phyloP scores from a whole-genome alignment of 2,329 filamentous ascomycete species.

The Aspergillus novoparasiticus region DNA sequence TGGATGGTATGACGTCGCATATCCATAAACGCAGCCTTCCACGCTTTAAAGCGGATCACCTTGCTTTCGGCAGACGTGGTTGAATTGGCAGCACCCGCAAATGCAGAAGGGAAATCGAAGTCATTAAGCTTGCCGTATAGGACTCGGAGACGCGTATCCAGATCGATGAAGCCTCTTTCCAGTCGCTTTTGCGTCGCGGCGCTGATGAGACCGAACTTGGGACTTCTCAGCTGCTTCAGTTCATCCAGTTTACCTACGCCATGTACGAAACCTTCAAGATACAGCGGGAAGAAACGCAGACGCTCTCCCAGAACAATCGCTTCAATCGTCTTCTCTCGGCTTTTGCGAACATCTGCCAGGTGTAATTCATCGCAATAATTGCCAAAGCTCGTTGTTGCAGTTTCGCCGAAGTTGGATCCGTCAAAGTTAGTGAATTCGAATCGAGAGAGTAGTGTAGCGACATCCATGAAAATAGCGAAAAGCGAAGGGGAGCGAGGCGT shows the following conservation, averaged over 20 bases:
- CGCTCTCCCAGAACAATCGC: constrained; percentile 85
- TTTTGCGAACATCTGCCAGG: constrained; percentile 77
- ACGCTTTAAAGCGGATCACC: constrained; percentile 78
- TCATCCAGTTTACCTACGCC: constrained; percentile 81
- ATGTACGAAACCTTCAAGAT: constrained; percentile 90
- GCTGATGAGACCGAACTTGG: constrained; percentile 71
- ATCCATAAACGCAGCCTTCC: constrained; percentile 73
- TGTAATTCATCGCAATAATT: constrained; percentile 74
- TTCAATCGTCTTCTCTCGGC: constrained; percentile 86
- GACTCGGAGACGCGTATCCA: constrained; percentile 70
- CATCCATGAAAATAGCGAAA: constrained; percentile 63
- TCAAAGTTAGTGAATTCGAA: constrained; percentile 65
- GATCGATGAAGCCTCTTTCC: constrained; percentile 77
- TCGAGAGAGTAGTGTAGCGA: constrained; percentile 58
- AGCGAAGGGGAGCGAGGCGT: constrained; percentile 57
- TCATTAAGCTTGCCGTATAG: constrained; percentile 75
- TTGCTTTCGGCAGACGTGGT: constrained; percentile 76
- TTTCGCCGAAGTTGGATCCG: constrained; percentile 65
- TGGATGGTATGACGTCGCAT: constrained; percentile 73
- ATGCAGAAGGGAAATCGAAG: constrained; percentile 90
- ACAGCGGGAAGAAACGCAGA: constrained; percentile 79
- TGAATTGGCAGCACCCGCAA: constrained; percentile 83
- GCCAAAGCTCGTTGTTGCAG: constrained; percentile 53
- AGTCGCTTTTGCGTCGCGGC: constrained; percentile 74
- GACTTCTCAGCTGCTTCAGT: constrained; percentile 68